These are phyloP conservation scores for Penicillium frequentans DNA, from an alignment of 2,329 filamentous ascomycete genomes.

Conservation along the genomic window DNA sequence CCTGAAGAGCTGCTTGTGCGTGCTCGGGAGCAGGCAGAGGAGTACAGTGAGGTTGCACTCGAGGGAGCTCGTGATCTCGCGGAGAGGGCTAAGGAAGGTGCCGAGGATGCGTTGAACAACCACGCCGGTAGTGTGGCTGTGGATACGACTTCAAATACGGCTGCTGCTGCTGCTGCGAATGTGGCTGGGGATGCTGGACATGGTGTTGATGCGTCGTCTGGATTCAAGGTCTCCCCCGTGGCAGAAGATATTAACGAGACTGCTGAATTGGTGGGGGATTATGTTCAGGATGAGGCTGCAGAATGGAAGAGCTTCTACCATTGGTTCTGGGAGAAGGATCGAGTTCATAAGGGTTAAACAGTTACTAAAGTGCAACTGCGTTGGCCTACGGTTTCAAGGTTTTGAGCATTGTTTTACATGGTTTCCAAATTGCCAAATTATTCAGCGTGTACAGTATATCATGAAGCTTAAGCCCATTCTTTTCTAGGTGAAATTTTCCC, in stretches of 20 bases:
- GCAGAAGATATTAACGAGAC: constrained; percentile 40
- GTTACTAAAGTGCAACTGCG: background rate
- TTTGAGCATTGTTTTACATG: background rate
- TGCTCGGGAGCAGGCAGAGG: constrained; percentile 41
- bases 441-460: background rate
- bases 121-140: constrained; percentile 25
- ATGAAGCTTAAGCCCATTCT: background rate
- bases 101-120: constrained; percentile 25
- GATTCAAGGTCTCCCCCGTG: constrained; percentile 15
- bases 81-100: constrained; percentile 28
- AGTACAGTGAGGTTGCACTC: constrained; percentile 42
- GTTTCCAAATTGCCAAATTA: background rate
- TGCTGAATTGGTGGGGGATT: constrained; percentile 47
- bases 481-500: background rate
- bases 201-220: constrained; percentile 22
- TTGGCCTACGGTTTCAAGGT: background rate
- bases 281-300: constrained; percentile 44
- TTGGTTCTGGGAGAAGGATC: constrained; percentile 42
- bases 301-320: constrained; percentile 44
- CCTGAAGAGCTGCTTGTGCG: constrained; percentile 41
- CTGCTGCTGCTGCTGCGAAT: constrained; percentile 13
- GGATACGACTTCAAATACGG: constrained; percentile 32
- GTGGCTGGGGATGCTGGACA: constrained; percentile 2
- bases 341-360: background rate
- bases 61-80: constrained; percentile 39